Percentiles rank a stretch among this genome's conserved stretches.
phyloP scores from a whole-genome alignment of 1,284 basidiomycete genomes.

The Ceraceosorus bombacis region DNA sequence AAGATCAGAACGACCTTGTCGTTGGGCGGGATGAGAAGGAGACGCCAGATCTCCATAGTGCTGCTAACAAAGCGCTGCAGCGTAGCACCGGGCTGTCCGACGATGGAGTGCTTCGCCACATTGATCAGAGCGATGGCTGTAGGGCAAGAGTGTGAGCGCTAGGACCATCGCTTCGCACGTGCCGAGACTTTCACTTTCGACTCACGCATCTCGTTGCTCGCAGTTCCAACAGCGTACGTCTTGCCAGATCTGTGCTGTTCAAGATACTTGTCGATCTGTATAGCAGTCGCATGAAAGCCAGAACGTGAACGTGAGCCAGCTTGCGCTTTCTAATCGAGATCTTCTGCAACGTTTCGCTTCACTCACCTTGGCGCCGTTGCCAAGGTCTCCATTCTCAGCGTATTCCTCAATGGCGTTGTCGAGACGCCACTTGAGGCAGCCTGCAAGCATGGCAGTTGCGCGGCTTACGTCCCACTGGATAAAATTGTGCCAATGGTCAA shows the following conservation, averaged over 20 bases:
- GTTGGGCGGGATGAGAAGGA: slow-evolving; percentile 44
- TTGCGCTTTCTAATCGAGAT: neutral
- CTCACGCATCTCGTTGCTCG: slow-evolving; percentile 37
- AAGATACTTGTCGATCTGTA: slow-evolving; percentile 38
- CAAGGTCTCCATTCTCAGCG: slow-evolving; percentile 14
- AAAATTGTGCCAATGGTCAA: neutral
- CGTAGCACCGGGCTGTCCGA: slow-evolving; percentile 44
- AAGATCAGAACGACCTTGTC: slow-evolving; percentile 49
- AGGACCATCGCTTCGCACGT: no score
- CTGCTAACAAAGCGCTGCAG: slow-evolving; percentile 43
- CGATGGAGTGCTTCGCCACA: slow-evolving; percentile 39
- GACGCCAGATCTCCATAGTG: slow-evolving; percentile 48
- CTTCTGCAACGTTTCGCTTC: slow-evolving; percentile 3
- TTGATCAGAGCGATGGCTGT: no score
- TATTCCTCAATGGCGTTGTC: slow-evolving; percentile 19
- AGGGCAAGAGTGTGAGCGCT: no score
- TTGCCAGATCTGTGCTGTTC: slow-evolving; percentile 48
- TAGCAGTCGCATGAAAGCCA: no score
- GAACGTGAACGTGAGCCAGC: no score
- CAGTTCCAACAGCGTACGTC: slow-evolving; percentile 46
- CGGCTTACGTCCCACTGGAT: slow-evolving; percentile 47
- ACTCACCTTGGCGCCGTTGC: slow-evolving; percentile 1
- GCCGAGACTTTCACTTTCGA: no score
- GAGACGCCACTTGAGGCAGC: slow-evolving; percentile 44
- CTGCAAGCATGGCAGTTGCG: slow-evolving; percentile 49